Conservation (phyloP, 495 filamentous ascomycete species). For the Baudoinia panamericana region DNA sequence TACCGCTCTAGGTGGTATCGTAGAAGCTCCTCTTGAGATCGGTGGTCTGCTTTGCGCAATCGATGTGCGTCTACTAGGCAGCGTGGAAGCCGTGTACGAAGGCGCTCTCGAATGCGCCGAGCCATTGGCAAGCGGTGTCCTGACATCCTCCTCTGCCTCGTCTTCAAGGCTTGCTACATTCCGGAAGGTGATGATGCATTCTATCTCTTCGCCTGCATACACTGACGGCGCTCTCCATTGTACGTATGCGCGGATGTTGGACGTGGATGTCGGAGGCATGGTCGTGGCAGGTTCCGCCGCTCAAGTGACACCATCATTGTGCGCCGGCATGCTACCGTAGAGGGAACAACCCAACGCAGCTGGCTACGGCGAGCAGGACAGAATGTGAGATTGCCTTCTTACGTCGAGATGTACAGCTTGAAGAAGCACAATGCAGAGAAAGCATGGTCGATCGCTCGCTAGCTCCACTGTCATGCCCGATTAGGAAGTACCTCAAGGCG, state of each 20-base stretch:
- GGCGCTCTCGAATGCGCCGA: conserved; percentile 13
- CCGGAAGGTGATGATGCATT: conserved; percentile 91
- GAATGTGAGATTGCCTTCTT: no score
- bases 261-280: conserved; percentile 20
- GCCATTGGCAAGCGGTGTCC: conserved; percentile 28
- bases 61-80: conserved; percentile 11
- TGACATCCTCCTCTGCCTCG: conserved; percentile 26
- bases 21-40: conserved; percentile 14
- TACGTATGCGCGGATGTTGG: conserved; percentile 85
- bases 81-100: conserved; percentile 2
- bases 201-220: conserved; percentile 86
- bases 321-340: no score
- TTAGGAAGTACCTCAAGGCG: no score
- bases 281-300: no score
- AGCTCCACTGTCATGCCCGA: no score
- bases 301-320: no score
- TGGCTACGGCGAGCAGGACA: no score
- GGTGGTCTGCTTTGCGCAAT: conserved; percentile 5
- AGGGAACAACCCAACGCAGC: no score
- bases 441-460: no score
- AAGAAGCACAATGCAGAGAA: no score
- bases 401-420: no score
- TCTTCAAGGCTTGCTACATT: conserved; percentile 50
- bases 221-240: conserved; percentile 82
- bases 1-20: conserved; percentile 20